Conservation (phyloP, 2,329 filamentous ascomycete species). For the Trichoderma sp. region DNA sequence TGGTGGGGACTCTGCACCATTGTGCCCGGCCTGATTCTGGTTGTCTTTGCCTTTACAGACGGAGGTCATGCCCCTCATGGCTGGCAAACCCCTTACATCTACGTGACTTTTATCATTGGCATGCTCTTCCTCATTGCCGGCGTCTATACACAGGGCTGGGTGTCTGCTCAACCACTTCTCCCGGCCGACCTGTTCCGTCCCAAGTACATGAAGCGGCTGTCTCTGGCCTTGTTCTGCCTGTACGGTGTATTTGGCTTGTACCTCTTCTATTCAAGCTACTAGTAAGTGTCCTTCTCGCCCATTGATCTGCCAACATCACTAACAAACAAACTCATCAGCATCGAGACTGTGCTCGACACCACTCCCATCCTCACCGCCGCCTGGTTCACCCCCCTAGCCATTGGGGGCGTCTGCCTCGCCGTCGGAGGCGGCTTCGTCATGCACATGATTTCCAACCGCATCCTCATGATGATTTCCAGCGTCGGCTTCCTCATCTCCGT, state of each 20-base stretch:
- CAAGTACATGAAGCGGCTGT: slow-evolving; percentile 68
- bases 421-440: slow-evolving; percentile 67
- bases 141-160: slow-evolving; percentile 73
- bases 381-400: slow-evolving; percentile 70
- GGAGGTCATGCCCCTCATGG: slow-evolving; percentile 68
- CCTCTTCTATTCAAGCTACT: slow-evolving; percentile 70
- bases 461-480: slow-evolving; percentile 65
- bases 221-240: slow-evolving; percentile 63
- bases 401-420: slow-evolving; percentile 69
- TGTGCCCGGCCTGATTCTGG: slow-evolving; percentile 66
- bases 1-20: slow-evolving; percentile 66
- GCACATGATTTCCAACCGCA: slow-evolving; percentile 65
- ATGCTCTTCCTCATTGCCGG: slow-evolving; percentile 61
- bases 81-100: slow-evolving; percentile 76
- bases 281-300: slow-evolving; percentile 50
- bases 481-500: slow-evolving; percentile 61
- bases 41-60: slow-evolving; percentile 77
- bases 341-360: slow-evolving; percentile 63
- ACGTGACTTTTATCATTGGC: slow-evolving; percentile 66
- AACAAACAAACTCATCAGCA: slow-evolving; percentile 44
- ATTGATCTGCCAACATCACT: not conserved
- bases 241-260: slow-evolving; percentile 73
- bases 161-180: slow-evolving; percentile 68
- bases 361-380: slow-evolving; percentile 65
- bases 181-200: slow-evolving; percentile 71